Evolutionary conservation across 1,284 basidiomycete genomes (phyloP).

Genomic region (Hemileia vastatrix): DNA sequence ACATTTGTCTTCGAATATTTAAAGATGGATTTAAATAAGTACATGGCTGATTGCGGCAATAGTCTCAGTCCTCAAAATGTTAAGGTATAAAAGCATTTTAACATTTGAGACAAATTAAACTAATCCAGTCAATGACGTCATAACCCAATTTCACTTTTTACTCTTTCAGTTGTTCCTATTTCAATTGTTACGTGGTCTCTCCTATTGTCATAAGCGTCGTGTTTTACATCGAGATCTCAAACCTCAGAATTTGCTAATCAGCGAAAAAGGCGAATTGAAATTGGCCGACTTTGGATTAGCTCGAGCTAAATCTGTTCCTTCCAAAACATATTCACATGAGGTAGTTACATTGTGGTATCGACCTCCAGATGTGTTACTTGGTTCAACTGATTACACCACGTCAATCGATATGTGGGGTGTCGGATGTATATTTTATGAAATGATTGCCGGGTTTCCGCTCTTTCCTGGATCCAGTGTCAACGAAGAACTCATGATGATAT

Average conservation of each 20-base stretch:
- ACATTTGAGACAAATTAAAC: not conserved
- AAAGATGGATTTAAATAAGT: too few species aligned
- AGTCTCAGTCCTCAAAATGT: not conserved
- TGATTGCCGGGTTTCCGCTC: not conserved
- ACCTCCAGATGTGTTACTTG: too few species aligned
- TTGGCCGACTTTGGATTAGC: not conserved
- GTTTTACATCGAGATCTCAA: not conserved
- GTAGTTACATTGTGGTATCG: not conserved
- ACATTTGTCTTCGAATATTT: too few species aligned
- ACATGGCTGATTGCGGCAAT: too few species aligned
- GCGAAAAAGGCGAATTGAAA: not conserved
- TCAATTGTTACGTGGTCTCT: not conserved
- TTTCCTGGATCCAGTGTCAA: not conserved
- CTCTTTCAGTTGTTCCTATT: not conserved
- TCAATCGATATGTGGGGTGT: not conserved
- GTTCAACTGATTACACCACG: not conserved
- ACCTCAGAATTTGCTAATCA: constrained; percentile 5
- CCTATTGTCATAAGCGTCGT: not conserved
- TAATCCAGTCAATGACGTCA: not conserved
- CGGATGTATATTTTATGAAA: not conserved
- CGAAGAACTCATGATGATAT: not conserved
- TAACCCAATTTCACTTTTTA: not conserved
- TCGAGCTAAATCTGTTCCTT: not conserved
- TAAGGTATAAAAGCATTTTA: not conserved
- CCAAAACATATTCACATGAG: not conserved